These are phyloP conservation scores for Aspergillus fumigatus DNA, from an alignment of 2,329 filamentous ascomycete species.

Conservation along the genomic window DNA sequence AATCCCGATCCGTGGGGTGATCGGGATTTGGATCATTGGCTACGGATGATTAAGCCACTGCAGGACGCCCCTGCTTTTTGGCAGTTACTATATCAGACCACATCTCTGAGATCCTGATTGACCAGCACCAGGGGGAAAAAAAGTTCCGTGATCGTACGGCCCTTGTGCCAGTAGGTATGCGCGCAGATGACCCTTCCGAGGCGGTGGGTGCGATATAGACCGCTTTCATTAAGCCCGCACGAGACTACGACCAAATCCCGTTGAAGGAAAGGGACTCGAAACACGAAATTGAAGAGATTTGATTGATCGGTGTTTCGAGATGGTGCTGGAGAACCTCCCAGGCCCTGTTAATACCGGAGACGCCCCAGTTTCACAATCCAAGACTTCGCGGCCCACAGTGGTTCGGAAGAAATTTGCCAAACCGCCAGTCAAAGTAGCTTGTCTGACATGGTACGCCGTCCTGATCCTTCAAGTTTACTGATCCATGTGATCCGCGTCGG, in stretches of 20 bases:
- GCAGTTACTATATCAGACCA: slow-evolving; percentile 26
- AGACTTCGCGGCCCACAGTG: slow-evolving; percentile 25
- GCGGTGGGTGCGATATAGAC: neutral
- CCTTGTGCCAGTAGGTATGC: slow-evolving; percentile 1
- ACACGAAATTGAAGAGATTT: neutral
- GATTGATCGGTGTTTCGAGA: slow-evolving; percentile 9
- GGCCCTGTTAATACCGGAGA: slow-evolving; percentile 10
- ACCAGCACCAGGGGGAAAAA: slow-evolving; percentile 4
- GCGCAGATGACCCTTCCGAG: neutral
- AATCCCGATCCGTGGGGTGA: slow-evolving; percentile 27
- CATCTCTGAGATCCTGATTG: slow-evolving; percentile 13
- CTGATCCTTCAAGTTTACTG: neutral
- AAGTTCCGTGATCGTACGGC: neutral
- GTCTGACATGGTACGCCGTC: slow-evolving; percentile 38
- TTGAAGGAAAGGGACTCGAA: neutral
- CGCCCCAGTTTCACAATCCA: slow-evolving; percentile 20
- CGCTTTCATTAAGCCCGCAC: neutral
- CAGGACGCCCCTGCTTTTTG: slow-evolving; percentile 11
- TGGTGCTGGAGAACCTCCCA: slow-evolving; percentile 20
- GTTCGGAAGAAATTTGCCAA: slow-evolving; percentile 42
- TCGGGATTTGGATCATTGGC: slow-evolving; percentile 31
- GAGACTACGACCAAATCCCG: neutral
- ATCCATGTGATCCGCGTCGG: neutral
- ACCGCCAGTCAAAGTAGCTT: slow-evolving; percentile 43
- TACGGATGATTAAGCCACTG: slow-evolving; percentile 27